Percentiles rank a stretch among this genome's conserved stretches.
phyloP scores from a whole-genome alignment of 2,329 filamentous ascomycete species.

The Eurotiales sp. region DNA sequence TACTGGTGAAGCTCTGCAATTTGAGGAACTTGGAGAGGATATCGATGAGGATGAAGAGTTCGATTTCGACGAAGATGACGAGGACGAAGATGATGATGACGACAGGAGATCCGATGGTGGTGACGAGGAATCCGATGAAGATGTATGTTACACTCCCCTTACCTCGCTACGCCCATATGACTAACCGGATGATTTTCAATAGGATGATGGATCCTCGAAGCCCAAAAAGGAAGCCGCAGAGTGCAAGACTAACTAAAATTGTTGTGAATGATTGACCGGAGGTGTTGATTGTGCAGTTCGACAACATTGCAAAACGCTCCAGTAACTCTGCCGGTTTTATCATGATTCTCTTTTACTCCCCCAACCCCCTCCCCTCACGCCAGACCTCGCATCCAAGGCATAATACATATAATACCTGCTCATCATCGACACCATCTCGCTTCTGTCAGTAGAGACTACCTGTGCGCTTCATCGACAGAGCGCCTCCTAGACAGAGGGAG shows the following conservation, averaged over 20 bases:
- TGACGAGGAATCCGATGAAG: conserved; percentile 63
- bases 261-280: not conserved
- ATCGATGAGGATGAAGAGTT: conserved; percentile 79
- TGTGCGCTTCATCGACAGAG: conserved; percentile 11
- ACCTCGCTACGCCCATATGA: conserved; percentile 4
- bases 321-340: conserved; percentile 1
- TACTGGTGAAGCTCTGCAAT: conserved; percentile 94
- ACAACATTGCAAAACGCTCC: not conserved
- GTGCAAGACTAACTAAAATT: conserved; percentile 85
- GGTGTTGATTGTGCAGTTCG: not conserved
- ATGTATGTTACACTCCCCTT: conserved; percentile 33
- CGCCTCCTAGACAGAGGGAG: conserved; percentile 3
- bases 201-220: conserved; percentile 86
- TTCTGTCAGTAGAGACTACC: conserved; percentile 9
- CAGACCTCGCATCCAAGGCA: conserved; percentile 8
- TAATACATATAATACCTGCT: conserved; percentile 16
- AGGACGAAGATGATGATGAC: conserved; percentile 80
- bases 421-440: conserved; percentile 7
- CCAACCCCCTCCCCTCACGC: not conserved
- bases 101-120: conserved; percentile 62
- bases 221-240: conserved; percentile 92
- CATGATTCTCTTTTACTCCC: conserved; percentile 7
- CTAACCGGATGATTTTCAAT: conserved; percentile 22
- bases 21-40: conserved; percentile 87
- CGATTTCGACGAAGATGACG: conserved; percentile 89